Evolutionary conservation across 352 stramenopile species (phyloP).

Genomic region (Phytophthora fragariae): DNA sequence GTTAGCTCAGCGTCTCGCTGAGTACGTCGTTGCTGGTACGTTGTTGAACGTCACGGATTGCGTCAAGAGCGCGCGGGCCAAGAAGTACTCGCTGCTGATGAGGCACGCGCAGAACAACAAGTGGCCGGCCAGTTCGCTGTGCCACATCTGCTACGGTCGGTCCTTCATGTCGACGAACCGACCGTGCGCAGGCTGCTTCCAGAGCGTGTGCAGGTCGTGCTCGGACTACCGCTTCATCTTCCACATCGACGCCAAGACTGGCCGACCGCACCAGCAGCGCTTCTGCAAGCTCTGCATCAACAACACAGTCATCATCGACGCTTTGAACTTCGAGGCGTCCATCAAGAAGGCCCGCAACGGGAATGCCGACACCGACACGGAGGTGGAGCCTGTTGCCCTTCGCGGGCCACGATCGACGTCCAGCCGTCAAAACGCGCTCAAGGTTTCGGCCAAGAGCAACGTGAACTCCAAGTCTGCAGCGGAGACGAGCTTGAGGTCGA

Average conservation of each 20-base stretch:
- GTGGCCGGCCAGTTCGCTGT: constrained; percentile 42
- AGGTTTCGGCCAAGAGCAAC: constrained; percentile 23
- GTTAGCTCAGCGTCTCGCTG: constrained; percentile 45
- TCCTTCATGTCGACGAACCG: constrained; percentile 50
- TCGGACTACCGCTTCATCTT: constrained; percentile 59
- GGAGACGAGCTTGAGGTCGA: constrained; percentile 41
- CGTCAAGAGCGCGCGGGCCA: constrained; percentile 50
- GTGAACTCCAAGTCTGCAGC: constrained; percentile 32
- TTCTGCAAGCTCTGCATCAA: constrained; percentile 64
- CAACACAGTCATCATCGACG: constrained; percentile 41
- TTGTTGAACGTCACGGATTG: constrained; percentile 46
- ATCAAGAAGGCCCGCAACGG: constrained; percentile 30
- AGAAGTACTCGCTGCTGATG: constrained; percentile 53
- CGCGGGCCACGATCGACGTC: constrained; percentile 16
- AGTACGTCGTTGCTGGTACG: constrained; percentile 52
- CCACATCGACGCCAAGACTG: constrained; percentile 49
- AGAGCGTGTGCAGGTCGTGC: constrained; percentile 59
- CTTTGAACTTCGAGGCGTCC: constrained; percentile 41
- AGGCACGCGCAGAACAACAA: constrained; percentile 43
- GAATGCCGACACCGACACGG: constrained; percentile 31
- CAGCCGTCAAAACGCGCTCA: constrained; percentile 30
- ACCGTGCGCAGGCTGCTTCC: constrained; percentile 50
- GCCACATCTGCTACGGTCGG: constrained; percentile 55
- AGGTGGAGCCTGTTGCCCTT: constrained; percentile 29
- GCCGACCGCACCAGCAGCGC: constrained; percentile 42